phyloP scores from a whole-genome alignment of 2,329 filamentous ascomycete species.

The Diaporthe sp. region DNA sequence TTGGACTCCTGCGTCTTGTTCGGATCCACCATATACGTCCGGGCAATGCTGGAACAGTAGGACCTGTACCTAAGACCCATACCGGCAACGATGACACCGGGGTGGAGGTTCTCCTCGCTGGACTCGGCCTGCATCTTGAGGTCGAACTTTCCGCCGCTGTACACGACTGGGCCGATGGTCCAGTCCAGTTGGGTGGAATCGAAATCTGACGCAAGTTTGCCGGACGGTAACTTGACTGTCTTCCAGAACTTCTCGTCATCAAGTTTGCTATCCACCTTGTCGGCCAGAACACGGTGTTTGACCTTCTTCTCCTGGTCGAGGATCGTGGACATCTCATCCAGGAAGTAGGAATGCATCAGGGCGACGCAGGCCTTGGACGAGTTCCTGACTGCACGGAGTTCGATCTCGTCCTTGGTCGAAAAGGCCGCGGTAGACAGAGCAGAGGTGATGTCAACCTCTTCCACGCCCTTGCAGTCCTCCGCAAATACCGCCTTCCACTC shows the following conservation, averaged over 20 bases:
- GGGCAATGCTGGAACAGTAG: conserved; percentile 91
- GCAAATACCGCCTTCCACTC: conserved; percentile 92
- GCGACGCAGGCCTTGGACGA: conserved; percentile 94
- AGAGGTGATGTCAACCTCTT: conserved; percentile 87
- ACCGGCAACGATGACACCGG: conserved; percentile 92
- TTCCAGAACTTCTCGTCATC: conserved; percentile 96
- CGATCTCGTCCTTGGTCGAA: conserved; percentile 93
- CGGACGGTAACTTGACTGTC: conserved; percentile 76
- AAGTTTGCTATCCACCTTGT: conserved; percentile 90
- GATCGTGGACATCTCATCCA: conserved; percentile 97
- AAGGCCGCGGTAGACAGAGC: conserved; percentile 88
- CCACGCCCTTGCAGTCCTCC: conserved; percentile 84
- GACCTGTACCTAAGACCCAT: conserved; percentile 96
- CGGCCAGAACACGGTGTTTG: conserved; percentile 86
- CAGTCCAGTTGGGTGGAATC: conserved; percentile 92
- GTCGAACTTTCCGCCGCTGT: conserved; percentile 97
- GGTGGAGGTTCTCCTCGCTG: conserved; percentile 85
- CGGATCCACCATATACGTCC: conserved; percentile 96
- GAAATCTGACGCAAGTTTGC: conserved; percentile 87
- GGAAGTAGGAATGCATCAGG: conserved; percentile 94
- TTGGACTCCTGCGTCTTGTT: conserved; percentile 96
- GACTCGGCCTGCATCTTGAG: conserved; percentile 83
- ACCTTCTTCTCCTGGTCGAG: conserved; percentile 98
- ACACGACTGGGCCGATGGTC: conserved; percentile 90
- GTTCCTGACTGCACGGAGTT: conserved; percentile 93